phyloP scores from a whole-genome alignment of 2,329 filamentous ascomycete species.

The Chaetomium strumarium region DNA sequence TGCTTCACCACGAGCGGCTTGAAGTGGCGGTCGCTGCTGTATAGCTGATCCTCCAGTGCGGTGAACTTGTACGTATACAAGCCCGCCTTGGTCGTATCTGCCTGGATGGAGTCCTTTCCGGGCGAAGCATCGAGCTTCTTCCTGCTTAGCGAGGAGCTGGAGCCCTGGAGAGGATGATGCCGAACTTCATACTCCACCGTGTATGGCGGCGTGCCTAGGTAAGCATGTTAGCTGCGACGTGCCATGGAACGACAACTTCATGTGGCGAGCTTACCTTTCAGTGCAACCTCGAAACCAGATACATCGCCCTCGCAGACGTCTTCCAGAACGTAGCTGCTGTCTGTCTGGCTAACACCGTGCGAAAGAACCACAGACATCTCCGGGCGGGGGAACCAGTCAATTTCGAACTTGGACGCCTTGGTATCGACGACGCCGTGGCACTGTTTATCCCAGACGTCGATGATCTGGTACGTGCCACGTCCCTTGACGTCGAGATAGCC shows the following conservation, averaged over 20 bases:
- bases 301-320: constrained; percentile 93
- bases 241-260: neutral
- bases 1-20: constrained; percentile 68
- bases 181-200: constrained; percentile 75
- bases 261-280: constrained; percentile 55
- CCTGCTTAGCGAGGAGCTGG: constrained; percentile 56
- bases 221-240: neutral
- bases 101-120: constrained; percentile 68
- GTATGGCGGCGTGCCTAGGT: constrained; percentile 68
- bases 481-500: constrained; percentile 60
- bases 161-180: constrained; percentile 62
- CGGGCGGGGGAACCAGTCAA: constrained; percentile 82
- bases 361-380: constrained; percentile 60
- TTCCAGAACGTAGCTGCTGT: constrained; percentile 60
- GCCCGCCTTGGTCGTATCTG: constrained; percentile 81
- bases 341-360: constrained; percentile 51
- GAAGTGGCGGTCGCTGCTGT: constrained; percentile 66
- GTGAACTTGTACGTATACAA: constrained; percentile 81
- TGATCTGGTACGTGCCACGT: constrained; percentile 73
- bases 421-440: constrained; percentile 79
- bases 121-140: constrained; percentile 73
- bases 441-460: constrained; percentile 68
- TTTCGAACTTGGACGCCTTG: constrained; percentile 66
- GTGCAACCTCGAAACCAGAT: constrained; percentile 74
- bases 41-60: constrained; percentile 77